Conservation (phyloP, 371 early-diverging fungal genomes). For the Syncephalastrum monosporum region DNA sequence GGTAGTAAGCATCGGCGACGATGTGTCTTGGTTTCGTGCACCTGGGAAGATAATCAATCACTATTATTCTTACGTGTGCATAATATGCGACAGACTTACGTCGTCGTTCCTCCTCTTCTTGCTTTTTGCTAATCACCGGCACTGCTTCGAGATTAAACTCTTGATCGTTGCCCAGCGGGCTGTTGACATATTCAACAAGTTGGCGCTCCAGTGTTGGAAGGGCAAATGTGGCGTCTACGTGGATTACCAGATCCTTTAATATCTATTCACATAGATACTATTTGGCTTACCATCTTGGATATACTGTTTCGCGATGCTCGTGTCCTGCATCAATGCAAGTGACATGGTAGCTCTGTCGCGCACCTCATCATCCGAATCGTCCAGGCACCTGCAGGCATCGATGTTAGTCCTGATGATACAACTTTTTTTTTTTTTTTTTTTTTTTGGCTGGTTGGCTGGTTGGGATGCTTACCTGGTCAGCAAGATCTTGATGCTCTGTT, state of each 20-base stretch:
- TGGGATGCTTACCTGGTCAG: conserved; percentile 59
- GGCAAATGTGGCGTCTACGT: conserved; percentile 77
- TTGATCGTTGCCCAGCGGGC: conserved; percentile 54
- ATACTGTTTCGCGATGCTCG: conserved; percentile 55
- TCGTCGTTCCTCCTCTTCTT: conserved; percentile 69
- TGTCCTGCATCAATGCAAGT: conserved; percentile 75
- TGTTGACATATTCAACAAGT: conserved; percentile 79
- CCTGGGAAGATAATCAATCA: conserved; percentile 6
- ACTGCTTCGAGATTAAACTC: conserved; percentile 80
- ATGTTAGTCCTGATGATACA: background rate
- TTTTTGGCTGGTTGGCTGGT: no score
- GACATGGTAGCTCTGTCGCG: conserved; percentile 95
- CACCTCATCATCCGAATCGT: conserved; percentile 97
- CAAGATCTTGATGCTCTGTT: conserved; percentile 81
- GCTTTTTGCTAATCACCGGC: conserved; percentile 81
- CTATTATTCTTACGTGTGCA: background rate
- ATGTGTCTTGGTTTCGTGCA: conserved; percentile 28
- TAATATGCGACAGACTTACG: conserved; percentile 24
- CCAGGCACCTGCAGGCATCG: conserved; percentile 74
- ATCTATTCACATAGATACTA: background rate
- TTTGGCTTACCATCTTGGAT: conserved; percentile 57
- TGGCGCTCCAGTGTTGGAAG: conserved; percentile 85
- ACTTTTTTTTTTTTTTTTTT: background rate
- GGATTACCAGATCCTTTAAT: conserved; percentile 1
- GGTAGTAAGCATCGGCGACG: conserved; percentile 32